Percentiles rank a stretch among this genome's conserved stretches.
These are phyloP conservation scores for Phytopythium delawarense DNA, from an alignment of 352 stramenopile genomes.

Conservation along the genomic window DNA sequence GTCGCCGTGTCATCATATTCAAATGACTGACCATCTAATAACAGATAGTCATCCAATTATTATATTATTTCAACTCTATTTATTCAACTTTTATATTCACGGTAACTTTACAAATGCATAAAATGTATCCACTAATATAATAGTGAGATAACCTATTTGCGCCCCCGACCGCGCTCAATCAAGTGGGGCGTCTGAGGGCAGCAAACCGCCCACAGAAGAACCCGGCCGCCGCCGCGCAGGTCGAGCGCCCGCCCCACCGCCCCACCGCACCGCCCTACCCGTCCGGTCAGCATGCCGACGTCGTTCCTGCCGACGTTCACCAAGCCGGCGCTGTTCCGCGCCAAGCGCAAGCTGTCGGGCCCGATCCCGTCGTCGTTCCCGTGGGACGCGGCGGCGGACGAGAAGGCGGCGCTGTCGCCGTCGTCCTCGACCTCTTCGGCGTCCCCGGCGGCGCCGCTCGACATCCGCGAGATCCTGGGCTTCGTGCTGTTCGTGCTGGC, in stretches of 20 bases:
- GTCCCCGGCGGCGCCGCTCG: constrained; percentile 20
- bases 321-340: constrained; percentile 26
- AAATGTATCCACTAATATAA: no score
- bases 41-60: no score
- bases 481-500: constrained; percentile 46
- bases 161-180: no score
- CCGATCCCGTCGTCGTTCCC: constrained; percentile 22
- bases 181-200: no score
- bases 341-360: constrained; percentile 64
- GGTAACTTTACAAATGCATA: no score
- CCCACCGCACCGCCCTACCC: not conserved
- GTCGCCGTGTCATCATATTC: no score
- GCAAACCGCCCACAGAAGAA: not conserved
- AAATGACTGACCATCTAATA: no score
- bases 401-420: constrained; percentile 17
- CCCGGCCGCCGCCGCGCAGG: not conserved
- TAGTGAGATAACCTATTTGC: no score
- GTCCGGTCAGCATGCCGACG: constrained; percentile 13
- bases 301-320: constrained; percentile 34
- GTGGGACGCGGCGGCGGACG: constrained; percentile 14
- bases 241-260: not conserved
- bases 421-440: not conserved
- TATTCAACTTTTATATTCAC: no score
- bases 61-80: no score
- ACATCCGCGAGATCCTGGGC: constrained; percentile 34